Evolutionary conservation across 352 stramenopile genomes (phyloP), one percentile per base, ranked within the genome.

Genomic region (Peronospora belbahrii): DNA sequence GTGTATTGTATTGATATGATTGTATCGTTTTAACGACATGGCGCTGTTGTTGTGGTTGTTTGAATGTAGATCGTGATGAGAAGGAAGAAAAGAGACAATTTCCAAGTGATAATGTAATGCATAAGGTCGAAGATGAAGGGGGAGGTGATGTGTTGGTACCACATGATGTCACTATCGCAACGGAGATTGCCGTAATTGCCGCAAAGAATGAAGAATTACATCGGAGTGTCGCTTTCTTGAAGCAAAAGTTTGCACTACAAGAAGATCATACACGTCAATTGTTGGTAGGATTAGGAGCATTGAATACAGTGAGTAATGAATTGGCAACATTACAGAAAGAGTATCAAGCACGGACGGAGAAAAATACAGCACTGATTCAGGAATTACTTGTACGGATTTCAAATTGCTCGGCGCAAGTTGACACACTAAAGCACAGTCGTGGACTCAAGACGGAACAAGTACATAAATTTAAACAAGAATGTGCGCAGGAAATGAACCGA

Each of bases 381-480:
- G 59, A 83, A 25, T 64, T 65, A 14, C 49, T 83, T 25, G 48
- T 42, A n/a, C 70, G 70, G 39, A 65, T 82, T n/a, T 62, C 66
- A 20, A 65, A 67, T 14, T 81, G 72, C 28, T 68, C 72, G n/a
- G 49, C 42, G 11, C 70, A 77, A 34, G 59, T 82, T 15, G 67
- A 82, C 33, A 61, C 44, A 11, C 42, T 80, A 3, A 66, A 74
- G 37, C 47, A 50, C 8, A 59, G 47, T 15, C 52, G 57, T 11
- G 62, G 50, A 33, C n/a, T 71, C 0, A 76, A 67, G 1, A 37
- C 44, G 6, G 39, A 51, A n/a, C 60, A 83, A 34, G 36, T 83
- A 18, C 59, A 74, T 48, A 46, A 41, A 22, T 69, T 85, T 28
- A 56, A 58, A 7, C 40, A 58, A 7, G 63, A 74, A 20, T 85